Conservation (phyloP, 176 grass and related monocot genomes). For the Phyllostachys edulis region DNA sequence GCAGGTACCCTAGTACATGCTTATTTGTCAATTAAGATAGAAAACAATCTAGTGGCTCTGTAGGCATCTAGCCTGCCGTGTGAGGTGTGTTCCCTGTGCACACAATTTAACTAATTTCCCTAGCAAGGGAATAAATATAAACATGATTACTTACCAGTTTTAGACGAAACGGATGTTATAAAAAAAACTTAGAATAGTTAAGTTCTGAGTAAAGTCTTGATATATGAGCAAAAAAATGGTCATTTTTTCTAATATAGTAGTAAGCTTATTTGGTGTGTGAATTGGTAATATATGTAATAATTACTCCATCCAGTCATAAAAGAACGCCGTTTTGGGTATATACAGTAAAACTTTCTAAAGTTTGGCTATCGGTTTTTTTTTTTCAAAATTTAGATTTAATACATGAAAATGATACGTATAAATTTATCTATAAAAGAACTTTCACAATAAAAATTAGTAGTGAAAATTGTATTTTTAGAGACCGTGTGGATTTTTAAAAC, state of each 20-base stretch:
- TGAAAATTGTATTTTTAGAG: too few species aligned
- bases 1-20: constrained; percentile 15
- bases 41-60: background rate
- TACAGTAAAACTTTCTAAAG: too few species aligned
- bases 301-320: too few species aligned
- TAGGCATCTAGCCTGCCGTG: constrained; percentile 17
- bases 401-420: too few species aligned
- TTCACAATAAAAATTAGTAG: too few species aligned
- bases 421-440: too few species aligned
- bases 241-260: background rate
- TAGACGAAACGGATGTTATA: background rate
- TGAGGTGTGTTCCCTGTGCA: background rate
- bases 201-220: background rate
- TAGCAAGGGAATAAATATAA: background rate
- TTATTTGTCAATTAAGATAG: constrained; percentile 13
- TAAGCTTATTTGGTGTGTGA: background rate
- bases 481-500: too few species aligned
- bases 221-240: background rate
- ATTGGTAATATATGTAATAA: background rate
- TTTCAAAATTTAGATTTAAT: too few species aligned
- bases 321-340: too few species aligned
- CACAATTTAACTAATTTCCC: background rate
- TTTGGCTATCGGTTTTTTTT: too few species aligned
- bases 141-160: too few species aligned
- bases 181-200: background rate